Evolutionary conservation across 495 filamentous ascomycete genomes (phyloP).

Genomic region (Lasiosphaeris hirsuta): DNA sequence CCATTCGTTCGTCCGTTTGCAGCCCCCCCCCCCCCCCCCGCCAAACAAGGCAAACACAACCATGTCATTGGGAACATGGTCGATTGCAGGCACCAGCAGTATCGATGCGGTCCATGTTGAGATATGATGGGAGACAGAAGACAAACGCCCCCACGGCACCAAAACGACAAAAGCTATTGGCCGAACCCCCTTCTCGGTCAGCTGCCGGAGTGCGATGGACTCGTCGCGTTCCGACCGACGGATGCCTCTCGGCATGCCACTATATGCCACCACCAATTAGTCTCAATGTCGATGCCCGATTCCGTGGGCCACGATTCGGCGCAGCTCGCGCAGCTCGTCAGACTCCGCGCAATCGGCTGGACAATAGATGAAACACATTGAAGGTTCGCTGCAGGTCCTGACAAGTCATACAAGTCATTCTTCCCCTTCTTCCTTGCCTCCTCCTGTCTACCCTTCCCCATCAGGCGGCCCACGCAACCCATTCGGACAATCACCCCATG

Average conservation of each 20-base stretch:
- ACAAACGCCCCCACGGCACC: conserved; percentile 22
- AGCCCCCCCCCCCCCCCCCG: neutral
- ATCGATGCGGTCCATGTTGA: conserved; percentile 28
- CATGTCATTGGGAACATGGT: conserved; percentile 22
- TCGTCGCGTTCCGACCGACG: conserved; percentile 6
- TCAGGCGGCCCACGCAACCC: conserved; percentile 9
- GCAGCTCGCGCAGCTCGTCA: conserved; percentile 4
- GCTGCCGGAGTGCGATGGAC: conserved; percentile 4
- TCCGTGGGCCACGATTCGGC: conserved; percentile 14
- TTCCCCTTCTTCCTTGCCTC: conserved; percentile 5
- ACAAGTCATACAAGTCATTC: conserved; percentile 24
- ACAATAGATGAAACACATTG: conserved; percentile 24
- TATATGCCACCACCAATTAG: neutral
- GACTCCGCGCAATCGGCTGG: conserved; percentile 23
- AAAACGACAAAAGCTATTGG: conserved; percentile 18
- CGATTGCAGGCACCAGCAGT: conserved; percentile 10
- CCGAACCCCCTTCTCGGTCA: conserved; percentile 11
- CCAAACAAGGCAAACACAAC: neutral
- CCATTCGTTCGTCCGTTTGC: conserved; percentile 26
- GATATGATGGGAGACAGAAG: conserved; percentile 25
- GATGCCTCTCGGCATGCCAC: neutral
- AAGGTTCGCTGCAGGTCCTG: conserved; percentile 18
- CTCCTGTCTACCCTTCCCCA: conserved; percentile 3
- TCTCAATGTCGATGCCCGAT: conserved; percentile 28
- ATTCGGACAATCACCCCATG: conserved; percentile 7